Evolutionary conservation across 139 green algal genomes (phyloP).

Genomic region (Marvania coccoides): DNA sequence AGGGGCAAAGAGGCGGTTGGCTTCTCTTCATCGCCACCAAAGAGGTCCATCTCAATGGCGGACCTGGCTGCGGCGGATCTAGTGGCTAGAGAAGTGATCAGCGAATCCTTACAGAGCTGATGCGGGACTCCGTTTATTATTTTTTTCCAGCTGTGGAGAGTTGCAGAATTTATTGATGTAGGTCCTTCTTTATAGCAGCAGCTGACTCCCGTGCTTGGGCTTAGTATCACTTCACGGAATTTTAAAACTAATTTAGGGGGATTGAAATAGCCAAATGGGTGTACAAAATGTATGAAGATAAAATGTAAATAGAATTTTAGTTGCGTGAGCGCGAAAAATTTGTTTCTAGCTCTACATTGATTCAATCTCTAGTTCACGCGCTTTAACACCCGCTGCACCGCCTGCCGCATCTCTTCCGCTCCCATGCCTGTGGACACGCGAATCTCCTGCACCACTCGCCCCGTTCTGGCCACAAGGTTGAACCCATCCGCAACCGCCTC

Average conservation of each 20-base stretch:
- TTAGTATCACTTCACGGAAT: neutral
- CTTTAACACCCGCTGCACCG: constrained; percentile 38
- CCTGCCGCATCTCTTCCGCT: constrained; percentile 19
- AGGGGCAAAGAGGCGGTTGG: neutral
- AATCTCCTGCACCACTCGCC: constrained; percentile 44
- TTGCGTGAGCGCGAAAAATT: no score
- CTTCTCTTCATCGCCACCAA: neutral
- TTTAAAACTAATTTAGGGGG: neutral
- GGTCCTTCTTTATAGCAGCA: neutral
- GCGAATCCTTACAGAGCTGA: no score
- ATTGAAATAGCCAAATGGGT: neutral
- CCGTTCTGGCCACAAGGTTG: constrained; percentile 41
- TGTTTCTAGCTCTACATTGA: no score
- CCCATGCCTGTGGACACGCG: constrained; percentile 29
- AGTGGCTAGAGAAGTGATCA: constrained; percentile 12
- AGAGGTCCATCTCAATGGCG: constrained; percentile 17
- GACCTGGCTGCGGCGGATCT: constrained; percentile 22
- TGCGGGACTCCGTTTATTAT: neutral
- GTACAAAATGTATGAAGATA: no score
- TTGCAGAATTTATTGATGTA: constrained; percentile 2
- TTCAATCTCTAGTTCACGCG: constrained; percentile 9
- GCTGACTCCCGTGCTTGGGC: neutral
- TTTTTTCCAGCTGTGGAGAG: neutral
- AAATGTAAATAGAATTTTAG: neutral
- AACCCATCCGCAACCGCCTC: constrained; percentile 33